Evolutionary conservation across 495 filamentous ascomycete genomes (phyloP), one percentile per base, ranked within the genome.

Genomic region (Podospora pseudoanserina): DNA sequence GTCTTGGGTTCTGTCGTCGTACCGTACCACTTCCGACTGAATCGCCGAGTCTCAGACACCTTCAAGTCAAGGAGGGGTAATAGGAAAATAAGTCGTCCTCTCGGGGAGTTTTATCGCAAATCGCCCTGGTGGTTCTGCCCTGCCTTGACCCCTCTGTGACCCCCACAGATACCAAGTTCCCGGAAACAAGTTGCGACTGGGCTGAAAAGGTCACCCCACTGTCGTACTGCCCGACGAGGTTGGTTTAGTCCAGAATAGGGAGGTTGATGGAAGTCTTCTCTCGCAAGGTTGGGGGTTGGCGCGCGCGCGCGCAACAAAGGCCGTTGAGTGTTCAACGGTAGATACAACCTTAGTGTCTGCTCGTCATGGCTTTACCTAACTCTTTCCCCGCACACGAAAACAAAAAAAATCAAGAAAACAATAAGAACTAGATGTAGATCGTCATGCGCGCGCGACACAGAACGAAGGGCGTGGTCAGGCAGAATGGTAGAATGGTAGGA

Each of bases 331-430:
- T 49, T 9, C 9, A 58, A 58, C 23, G 56, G 56, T 9, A 58
- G 23, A 20, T 58, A 20, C n/a, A 58, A 58, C 20, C 16, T 6
- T 16, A 26, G 39, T 13, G 18, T 20, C 3, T 18, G 23, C 49
- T 28, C n/a, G 63, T 65, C 63, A 65, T 65, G 15, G 63, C 63
- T 56, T 65, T 65, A 65, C 63, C 44, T 65, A 65, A 65, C 28
- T 56, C 19, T 20, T 20, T 27, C n/a, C n/a, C 23, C 56, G 30
- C 30, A 32, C 23, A 20, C 19, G 56, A 20, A 61, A 9, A 26
- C n/a, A 61, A 3, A 18, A 61, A 34, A 28, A 61, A 30, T 26
- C 4, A 6, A 7, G 1, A 32, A 32, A 5, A 6, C 30, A 6
- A 32, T 32, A 32, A 4, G 30, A 7, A 27, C 23, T 61, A 61